Evolutionary conservation across 441 rosid species (phyloP).

Genomic region (Omphalea diandra): DNA sequence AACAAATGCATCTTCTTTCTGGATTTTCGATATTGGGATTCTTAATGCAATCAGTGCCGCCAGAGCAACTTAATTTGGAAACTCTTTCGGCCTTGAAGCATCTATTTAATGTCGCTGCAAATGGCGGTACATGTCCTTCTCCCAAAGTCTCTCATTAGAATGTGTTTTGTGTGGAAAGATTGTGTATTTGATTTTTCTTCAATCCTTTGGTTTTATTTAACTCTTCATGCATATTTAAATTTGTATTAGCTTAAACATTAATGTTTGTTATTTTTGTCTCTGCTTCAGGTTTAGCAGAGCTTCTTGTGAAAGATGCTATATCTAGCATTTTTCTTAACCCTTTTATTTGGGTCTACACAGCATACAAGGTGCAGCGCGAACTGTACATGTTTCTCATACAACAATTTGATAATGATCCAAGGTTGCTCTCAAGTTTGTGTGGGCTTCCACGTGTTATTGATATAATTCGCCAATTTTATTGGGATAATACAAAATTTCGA

Average conservation of each 20-base stretch:
- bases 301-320: slow-evolving; percentile 84
- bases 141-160: slow-evolving; percentile 4
- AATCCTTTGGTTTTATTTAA: slow-evolving; percentile 14
- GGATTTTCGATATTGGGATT: slow-evolving; percentile 95
- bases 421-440: slow-evolving; percentile 76
- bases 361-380: slow-evolving; percentile 92
- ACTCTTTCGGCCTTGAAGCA: slow-evolving; percentile 93
- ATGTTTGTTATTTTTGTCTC: slow-evolving; percentile 13
- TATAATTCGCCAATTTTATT: slow-evolving; percentile 78
- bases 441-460: slow-evolving; percentile 84
- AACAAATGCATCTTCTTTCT: slow-evolving; percentile 96
- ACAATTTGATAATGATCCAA: slow-evolving; percentile 87
- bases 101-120: slow-evolving; percentile 71
- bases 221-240: neutral
- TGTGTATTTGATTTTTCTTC: slow-evolving; percentile 6
- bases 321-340: slow-evolving; percentile 94
- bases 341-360: slow-evolving; percentile 80
- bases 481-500: slow-evolving; percentile 78
- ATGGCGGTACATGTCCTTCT: slow-evolving; percentile 61
- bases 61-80: slow-evolving; percentile 90
- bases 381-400: slow-evolving; percentile 94
- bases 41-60: slow-evolving; percentile 90
- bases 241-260: slow-evolving; percentile 12
- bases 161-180: slow-evolving; percentile 15
- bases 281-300: slow-evolving; percentile 73